These are phyloP conservation scores for Hapsidospora chrysogenum DNA, from an alignment of 495 filamentous ascomycete genomes.

Conservation along the genomic window DNA sequence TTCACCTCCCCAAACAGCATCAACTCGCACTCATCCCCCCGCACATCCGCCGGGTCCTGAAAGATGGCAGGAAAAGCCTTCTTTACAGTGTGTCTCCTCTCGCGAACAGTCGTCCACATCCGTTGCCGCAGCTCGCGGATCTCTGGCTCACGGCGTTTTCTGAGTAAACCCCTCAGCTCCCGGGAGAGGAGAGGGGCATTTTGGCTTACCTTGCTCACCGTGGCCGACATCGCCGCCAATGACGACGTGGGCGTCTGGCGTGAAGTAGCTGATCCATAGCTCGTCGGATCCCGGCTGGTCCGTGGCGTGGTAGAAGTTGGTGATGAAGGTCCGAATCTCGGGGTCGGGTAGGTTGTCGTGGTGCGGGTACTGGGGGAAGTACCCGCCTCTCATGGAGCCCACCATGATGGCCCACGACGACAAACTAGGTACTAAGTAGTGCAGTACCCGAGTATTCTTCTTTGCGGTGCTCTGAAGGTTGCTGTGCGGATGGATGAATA, in stretches of 20 bases:
- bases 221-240: conserved; percentile 9
- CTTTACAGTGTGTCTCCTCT: conserved; percentile 7
- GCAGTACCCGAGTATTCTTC: too few species aligned
- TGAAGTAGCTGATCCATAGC: conserved; percentile 13
- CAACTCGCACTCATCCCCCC: conserved; percentile 8
- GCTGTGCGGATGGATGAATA: too few species aligned
- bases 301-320: conserved; percentile 12
- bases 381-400: neutral
- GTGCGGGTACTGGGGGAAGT: neutral
- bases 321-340: conserved; percentile 9
- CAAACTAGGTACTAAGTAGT: too few species aligned
- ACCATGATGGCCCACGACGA: too few species aligned
- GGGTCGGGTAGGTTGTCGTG: neutral
- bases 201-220: conserved; percentile 9
- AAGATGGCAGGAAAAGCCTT: conserved; percentile 13
- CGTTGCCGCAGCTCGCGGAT: neutral
- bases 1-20: conserved; percentile 11
- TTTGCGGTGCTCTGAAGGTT: too few species aligned
- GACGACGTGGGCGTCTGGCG: conserved; percentile 8
- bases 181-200: neutral
- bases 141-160: neutral
- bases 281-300: conserved; percentile 10
- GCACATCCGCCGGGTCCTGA: neutral
- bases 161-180: neutral
- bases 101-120: conserved; percentile 3